Percentiles rank a stretch among this genome's conserved stretches.
Conservation (phyloP, 495 filamentous ascomycete genomes). For the Xylaria curta region DNA sequence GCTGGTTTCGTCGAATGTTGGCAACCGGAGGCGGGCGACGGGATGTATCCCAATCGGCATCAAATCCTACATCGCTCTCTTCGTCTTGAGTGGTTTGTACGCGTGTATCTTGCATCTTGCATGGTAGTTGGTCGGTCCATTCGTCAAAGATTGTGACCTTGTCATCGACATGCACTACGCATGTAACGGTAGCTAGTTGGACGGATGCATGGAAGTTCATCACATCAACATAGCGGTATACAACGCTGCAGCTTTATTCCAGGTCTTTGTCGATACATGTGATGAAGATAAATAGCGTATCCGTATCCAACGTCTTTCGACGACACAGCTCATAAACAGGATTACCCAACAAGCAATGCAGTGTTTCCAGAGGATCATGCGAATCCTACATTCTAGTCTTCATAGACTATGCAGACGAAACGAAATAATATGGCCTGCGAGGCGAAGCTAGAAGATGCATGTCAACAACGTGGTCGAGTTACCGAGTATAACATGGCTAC, state of each 20-base stretch:
- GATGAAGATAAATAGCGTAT: neutral
- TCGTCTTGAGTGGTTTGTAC: neutral
- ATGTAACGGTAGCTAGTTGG: constrained; percentile 14
- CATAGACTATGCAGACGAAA: neutral
- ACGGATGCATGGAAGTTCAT: constrained; percentile 10
- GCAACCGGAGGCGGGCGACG: neutral
- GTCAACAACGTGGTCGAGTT: constrained; percentile 14
- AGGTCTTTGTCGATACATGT: neutral
- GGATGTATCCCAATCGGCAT: constrained; percentile 9
- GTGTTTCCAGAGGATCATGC: constrained; percentile 14
- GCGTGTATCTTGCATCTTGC: constrained; percentile 11
- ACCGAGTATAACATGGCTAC: neutral
- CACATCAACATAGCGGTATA: constrained; percentile 17
- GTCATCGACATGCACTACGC: constrained; percentile 7
- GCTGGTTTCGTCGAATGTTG: neutral
- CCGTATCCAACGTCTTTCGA: neutral
- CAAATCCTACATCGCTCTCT: constrained; percentile 10
- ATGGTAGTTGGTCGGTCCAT: constrained; percentile 4
- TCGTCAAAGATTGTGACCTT: constrained; percentile 20
- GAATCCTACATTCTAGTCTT: constrained; percentile 10
- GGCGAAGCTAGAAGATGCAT: constrained; percentile 12
- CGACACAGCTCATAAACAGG: neutral
- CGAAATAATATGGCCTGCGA: neutral
- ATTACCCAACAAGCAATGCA: neutral
- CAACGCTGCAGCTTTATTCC: constrained; percentile 10